These are phyloP conservation scores for Fusarium kyushuense DNA, from an alignment of 2,329 filamentous ascomycete species.

Conservation along the genomic window DNA sequence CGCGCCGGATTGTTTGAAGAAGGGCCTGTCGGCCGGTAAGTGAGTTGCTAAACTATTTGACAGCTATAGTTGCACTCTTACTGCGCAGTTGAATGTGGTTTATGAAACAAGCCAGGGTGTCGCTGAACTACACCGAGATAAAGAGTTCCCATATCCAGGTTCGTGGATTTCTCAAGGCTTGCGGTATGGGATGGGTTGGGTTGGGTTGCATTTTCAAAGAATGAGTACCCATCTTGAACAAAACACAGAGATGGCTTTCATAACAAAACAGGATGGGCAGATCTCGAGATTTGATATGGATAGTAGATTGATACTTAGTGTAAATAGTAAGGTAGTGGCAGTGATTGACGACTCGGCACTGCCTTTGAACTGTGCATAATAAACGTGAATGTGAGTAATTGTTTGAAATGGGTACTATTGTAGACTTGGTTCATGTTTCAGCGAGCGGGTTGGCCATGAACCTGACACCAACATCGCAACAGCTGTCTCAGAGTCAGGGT, in stretches of 20 bases:
- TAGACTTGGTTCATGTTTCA: slow-evolving; percentile 21
- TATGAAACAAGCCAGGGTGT: slow-evolving; percentile 24
- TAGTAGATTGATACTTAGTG: not conserved
- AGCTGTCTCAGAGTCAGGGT: slow-evolving; percentile 29
- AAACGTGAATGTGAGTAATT: not conserved
- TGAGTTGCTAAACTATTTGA: not conserved
- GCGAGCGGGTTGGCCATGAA: not conserved
- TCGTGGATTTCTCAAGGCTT: slow-evolving; percentile 37
- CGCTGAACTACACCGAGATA: slow-evolving; percentile 9
- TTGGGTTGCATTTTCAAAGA: slow-evolving; percentile 22
- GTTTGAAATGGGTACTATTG: not conserved
- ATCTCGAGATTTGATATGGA: slow-evolving; percentile 37
- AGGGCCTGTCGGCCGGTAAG: slow-evolving; percentile 1
- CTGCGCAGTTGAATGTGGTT: not conserved
- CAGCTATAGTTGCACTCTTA: not conserved
- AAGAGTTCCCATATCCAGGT: slow-evolving; percentile 43
- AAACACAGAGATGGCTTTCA: slow-evolving; percentile 36
- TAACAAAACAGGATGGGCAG: slow-evolving; percentile 44
- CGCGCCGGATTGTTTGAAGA: slow-evolving; percentile 1
- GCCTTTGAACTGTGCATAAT: not conserved
- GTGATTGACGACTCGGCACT: not conserved
- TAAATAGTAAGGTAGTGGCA: not conserved
- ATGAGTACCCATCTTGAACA: slow-evolving; percentile 30
- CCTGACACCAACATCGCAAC: slow-evolving; percentile 15
- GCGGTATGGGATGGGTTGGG: slow-evolving; percentile 17